These are phyloP conservation scores for Lactifluus volemus DNA, from an alignment of 768 basidiomycete genomes.

Conservation along the genomic window DNA sequence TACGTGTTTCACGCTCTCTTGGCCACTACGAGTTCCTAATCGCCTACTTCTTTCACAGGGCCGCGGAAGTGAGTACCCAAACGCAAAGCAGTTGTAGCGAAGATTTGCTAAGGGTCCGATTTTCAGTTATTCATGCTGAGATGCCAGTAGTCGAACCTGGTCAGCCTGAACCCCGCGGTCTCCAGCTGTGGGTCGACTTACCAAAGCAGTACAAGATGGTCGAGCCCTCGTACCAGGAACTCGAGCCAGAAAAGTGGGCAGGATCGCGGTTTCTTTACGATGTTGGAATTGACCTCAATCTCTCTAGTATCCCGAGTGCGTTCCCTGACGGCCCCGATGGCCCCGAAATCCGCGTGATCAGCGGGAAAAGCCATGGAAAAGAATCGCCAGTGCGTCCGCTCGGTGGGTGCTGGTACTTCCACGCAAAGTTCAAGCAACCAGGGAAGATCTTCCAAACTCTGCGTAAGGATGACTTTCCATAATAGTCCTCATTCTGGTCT, in stretches of 20 bases:
- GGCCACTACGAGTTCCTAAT: neutral
- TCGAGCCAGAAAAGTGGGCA: slow-evolving; percentile 50
- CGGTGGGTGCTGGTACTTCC: slow-evolving; percentile 93
- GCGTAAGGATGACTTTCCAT: slow-evolving; percentile 38
- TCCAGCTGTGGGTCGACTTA: slow-evolving; percentile 85
- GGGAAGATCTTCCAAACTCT: slow-evolving; percentile 74
- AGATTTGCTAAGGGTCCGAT: neutral
- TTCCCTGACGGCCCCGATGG: slow-evolving; percentile 65
- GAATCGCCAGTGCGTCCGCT: slow-evolving; percentile 85
- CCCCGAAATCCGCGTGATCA: slow-evolving; percentile 73
- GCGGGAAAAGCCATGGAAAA: slow-evolving; percentile 78
- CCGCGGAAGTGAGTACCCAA: slow-evolving; percentile 41
- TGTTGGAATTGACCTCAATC: neutral
- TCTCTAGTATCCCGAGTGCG: slow-evolving; percentile 55
- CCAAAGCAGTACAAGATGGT: slow-evolving; percentile 80
- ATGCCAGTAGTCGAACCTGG: slow-evolving; percentile 78
- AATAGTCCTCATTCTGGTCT: neutral
- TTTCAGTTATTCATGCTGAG: slow-evolving; percentile 61
- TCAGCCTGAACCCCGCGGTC: slow-evolving; percentile 63
- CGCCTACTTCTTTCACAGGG: slow-evolving; percentile 28
- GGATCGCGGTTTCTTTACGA: neutral
- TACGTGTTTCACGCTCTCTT: slow-evolving; percentile 28
- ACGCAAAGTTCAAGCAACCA: slow-evolving; percentile 56
- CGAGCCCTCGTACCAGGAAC: slow-evolving; percentile 80
- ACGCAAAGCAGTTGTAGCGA: neutral